Evolutionary conservation across 1,284 basidiomycete species (phyloP).

Genomic region (Wolfiporia cocos): DNA sequence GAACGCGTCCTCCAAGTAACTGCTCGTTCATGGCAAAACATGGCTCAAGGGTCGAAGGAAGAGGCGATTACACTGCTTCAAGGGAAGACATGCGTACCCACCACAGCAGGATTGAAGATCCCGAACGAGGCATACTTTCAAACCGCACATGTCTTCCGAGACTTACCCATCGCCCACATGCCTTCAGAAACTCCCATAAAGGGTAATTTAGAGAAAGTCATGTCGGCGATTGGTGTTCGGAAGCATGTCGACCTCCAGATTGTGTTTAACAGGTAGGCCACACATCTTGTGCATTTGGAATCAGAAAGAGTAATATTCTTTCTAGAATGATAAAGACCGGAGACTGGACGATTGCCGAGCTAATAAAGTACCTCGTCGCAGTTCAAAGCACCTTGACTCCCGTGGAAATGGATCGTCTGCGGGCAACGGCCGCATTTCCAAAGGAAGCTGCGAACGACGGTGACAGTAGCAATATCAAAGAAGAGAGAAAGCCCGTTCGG

Average conservation of each 20-base stretch:
- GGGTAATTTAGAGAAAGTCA: slow-evolving; percentile 71
- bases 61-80: slow-evolving; percentile 56
- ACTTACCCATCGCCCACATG: slow-evolving; percentile 79
- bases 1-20: slow-evolving; percentile 77
- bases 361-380: slow-evolving; percentile 88
- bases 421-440: slow-evolving; percentile 79
- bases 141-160: slow-evolving; percentile 83
- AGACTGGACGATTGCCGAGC: slow-evolving; percentile 73
- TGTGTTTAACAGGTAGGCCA: slow-evolving; percentile 69
- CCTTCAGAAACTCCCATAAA: slow-evolving; percentile 66
- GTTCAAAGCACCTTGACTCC: slow-evolving; percentile 67
- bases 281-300: slow-evolving; percentile 1
- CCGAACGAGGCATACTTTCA: slow-evolving; percentile 86
- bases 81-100: slow-evolving; percentile 77
- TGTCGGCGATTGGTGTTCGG: slow-evolving; percentile 79
- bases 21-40: slow-evolving; percentile 71
- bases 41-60: slow-evolving; percentile 53
- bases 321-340: slow-evolving; percentile 80
- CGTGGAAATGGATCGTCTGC: slow-evolving; percentile 70
- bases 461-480: too few relatives aligned
- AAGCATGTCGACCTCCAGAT: slow-evolving; percentile 90
- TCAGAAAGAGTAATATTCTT: slow-evolving; percentile 4
- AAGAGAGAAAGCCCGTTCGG: slow-evolving; percentile 35
- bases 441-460: slow-evolving; percentile 41
- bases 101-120: slow-evolving; percentile 68